phyloP scores from a whole-genome alignment of 768 basidiomycete species.

The Pleurotus tuoliensis region DNA sequence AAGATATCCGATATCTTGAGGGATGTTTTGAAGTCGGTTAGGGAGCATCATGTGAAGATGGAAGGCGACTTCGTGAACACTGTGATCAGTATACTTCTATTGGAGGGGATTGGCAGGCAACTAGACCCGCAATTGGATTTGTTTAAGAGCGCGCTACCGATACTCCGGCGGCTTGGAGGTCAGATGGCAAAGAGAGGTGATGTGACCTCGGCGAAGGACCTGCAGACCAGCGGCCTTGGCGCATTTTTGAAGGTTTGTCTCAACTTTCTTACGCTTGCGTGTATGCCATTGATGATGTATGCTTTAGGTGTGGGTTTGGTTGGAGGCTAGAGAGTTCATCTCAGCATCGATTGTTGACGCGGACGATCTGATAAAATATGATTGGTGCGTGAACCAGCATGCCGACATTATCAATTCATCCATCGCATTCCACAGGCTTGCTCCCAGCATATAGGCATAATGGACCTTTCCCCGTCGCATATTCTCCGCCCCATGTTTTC shows the following conservation, averaged over 20 bases:
- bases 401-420: constrained; percentile 12
- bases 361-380: constrained; percentile 85
- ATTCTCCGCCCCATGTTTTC: constrained; percentile 63
- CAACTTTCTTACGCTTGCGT: no score
- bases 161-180: constrained; percentile 84
- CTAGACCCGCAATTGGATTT: constrained; percentile 90
- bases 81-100: constrained; percentile 85
- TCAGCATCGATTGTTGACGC: constrained; percentile 73
- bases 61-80: constrained; percentile 99
- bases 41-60: constrained; percentile 95
- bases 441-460: constrained; percentile 37
- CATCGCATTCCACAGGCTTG: constrained; percentile 34
- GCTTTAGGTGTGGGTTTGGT: constrained; percentile 75
- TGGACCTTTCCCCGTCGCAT: constrained; percentile 81
- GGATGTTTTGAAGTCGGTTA: constrained; percentile 82
- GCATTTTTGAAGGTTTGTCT: constrained; percentile 67
- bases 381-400: constrained; percentile 46
- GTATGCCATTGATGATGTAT: no score
- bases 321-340: constrained; percentile 88
- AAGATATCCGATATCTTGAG: constrained; percentile 91
- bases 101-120: constrained; percentile 95
- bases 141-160: constrained; percentile 94
- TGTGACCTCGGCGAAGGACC: constrained; percentile 62
- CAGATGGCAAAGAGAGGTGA: constrained; percentile 75
- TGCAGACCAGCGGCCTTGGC: constrained; percentile 35